phyloP scores from a whole-genome alignment of 1,284 basidiomycete species.

The Hypsizygus ulmarius region DNA sequence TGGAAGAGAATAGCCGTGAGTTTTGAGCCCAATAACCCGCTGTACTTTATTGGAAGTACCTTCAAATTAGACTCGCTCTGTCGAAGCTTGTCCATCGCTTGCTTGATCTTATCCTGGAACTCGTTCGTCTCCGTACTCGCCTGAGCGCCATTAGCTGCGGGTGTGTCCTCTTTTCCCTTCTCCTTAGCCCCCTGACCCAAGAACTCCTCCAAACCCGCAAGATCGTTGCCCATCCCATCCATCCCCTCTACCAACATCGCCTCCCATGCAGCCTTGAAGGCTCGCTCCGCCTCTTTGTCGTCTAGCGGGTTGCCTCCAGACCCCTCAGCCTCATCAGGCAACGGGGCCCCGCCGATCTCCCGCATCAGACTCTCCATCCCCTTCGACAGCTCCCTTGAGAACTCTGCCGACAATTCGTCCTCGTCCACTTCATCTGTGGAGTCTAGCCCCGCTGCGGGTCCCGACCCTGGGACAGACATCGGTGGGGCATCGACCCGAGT shows the following conservation, averaged over 20 bases:
- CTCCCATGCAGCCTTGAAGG: constrained; percentile 71
- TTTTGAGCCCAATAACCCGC: constrained; percentile 2
- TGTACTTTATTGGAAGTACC: constrained; percentile 20
- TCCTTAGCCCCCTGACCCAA: constrained; percentile 17
- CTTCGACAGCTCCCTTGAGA: constrained; percentile 71
- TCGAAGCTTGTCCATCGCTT: constrained; percentile 80
- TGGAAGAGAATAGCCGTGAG: constrained; percentile 3
- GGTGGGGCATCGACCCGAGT: constrained; percentile 42
- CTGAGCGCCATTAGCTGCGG: constrained; percentile 10
- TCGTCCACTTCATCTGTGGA: constrained; percentile 33
- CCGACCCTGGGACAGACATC: constrained; percentile 32
- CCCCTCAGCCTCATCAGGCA: constrained; percentile 20
- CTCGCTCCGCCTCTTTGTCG: constrained; percentile 38
- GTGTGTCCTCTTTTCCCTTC: constrained; percentile 13
- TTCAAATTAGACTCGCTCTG: constrained; percentile 64
- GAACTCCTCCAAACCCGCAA: constrained; percentile 24
- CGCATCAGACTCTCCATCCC: constrained; percentile 87
- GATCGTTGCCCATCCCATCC: constrained; percentile 41
- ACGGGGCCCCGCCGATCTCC: constrained; percentile 50
- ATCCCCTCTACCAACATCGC: constrained; percentile 72
- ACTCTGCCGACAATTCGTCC: constrained; percentile 46
- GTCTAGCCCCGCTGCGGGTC: constrained; percentile 22
- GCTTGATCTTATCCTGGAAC: constrained; percentile 78
- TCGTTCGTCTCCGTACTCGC: constrained; percentile 33
- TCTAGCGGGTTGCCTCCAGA: constrained; percentile 23